Percentiles rank a stretch among this genome's conserved stretches.
phyloP scores from a whole-genome alignment of 1,139 yeast genomes.

The Candida labiduridarum region DNA sequence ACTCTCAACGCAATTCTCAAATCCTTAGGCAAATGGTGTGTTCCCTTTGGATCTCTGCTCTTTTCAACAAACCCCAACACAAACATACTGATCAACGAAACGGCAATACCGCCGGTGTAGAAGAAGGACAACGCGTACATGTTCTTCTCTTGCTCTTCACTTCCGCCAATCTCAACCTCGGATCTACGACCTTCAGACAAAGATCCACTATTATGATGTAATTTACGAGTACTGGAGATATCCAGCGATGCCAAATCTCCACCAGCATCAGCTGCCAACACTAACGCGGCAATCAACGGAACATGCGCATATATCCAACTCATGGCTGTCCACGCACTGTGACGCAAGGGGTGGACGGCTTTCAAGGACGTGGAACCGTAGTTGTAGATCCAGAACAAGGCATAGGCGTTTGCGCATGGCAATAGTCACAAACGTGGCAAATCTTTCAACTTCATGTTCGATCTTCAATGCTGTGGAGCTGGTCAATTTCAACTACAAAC shows the following conservation, averaged over 20 bases:
- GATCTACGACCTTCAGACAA: constrained; percentile 5
- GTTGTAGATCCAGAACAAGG: constrained; percentile 55
- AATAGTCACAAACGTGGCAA: constrained; percentile 59
- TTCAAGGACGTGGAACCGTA: constrained; percentile 53
- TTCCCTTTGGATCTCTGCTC: constrained; percentile 35
- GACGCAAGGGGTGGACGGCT: constrained; percentile 59
- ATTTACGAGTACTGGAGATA: constrained; percentile 12
- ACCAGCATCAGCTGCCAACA: constrained; percentile 65
- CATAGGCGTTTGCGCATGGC: constrained; percentile 65
- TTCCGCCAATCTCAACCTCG: constrained; percentile 6
- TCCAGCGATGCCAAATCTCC: constrained; percentile 46
- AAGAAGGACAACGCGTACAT: constrained; percentile 46
- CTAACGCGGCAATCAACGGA: constrained; percentile 53
- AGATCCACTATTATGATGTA: constrained; percentile 6
- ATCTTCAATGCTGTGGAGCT: constrained; percentile 64
- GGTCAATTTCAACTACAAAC: constrained; percentile 42
- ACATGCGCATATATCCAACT: constrained; percentile 53
- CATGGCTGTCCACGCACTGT: constrained; percentile 49
- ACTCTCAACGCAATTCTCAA: constrained; percentile 44
- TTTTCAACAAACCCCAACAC: constrained; percentile 42
- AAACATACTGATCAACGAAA: constrained; percentile 37
- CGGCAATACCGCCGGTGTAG: constrained; percentile 53
- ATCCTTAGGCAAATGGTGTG: constrained; percentile 33
- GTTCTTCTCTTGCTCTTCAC: constrained; percentile 27
- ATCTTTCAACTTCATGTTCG: constrained; percentile 68